phyloP scores from a whole-genome alignment of 2,329 filamentous ascomycete species.

The Monilinia vaccinii-corymbosi region DNA sequence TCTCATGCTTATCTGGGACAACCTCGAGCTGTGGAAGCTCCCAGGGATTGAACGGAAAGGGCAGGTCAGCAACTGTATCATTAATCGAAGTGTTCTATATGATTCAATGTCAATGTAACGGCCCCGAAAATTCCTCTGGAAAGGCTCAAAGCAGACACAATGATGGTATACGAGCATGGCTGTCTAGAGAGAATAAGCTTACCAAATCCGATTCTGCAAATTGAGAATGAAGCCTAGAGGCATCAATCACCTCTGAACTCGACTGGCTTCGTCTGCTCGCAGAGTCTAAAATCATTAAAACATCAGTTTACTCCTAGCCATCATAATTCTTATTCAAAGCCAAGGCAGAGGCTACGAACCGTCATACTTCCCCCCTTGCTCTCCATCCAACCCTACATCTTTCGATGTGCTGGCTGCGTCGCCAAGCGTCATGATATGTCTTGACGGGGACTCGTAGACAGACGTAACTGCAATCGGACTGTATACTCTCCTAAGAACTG shows the following conservation, averaged over 20 bases:
- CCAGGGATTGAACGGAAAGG: neutral
- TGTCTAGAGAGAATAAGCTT: neutral
- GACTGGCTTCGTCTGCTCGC: neutral
- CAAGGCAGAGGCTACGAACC: neutral
- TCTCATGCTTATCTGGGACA: neutral
- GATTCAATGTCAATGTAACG: neutral
- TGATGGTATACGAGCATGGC: neutral
- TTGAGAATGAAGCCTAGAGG: neutral
- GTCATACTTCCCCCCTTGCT: neutral
- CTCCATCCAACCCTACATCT: slow-evolving; percentile 2
- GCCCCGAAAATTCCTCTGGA: neutral
- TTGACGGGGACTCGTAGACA: slow-evolving; percentile 23
- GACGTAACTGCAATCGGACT: slow-evolving; percentile 18
- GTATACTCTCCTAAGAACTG: neutral
- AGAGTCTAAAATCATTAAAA: neutral
- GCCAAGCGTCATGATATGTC: slow-evolving; percentile 25
- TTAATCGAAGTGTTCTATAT: neutral
- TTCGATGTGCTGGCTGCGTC: slow-evolving; percentile 12
- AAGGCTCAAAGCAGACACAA: neutral
- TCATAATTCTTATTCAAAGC: neutral
- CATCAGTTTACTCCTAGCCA: neutral
- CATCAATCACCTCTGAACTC: neutral
- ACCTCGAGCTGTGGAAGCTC: neutral
- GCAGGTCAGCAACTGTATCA: neutral
- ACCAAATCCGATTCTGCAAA: neutral